Evolutionary conservation across 2,329 filamentous ascomycete species (phyloP), one percentile per base, ranked within the genome.

Genomic region (Pezicula rhizophila): DNA sequence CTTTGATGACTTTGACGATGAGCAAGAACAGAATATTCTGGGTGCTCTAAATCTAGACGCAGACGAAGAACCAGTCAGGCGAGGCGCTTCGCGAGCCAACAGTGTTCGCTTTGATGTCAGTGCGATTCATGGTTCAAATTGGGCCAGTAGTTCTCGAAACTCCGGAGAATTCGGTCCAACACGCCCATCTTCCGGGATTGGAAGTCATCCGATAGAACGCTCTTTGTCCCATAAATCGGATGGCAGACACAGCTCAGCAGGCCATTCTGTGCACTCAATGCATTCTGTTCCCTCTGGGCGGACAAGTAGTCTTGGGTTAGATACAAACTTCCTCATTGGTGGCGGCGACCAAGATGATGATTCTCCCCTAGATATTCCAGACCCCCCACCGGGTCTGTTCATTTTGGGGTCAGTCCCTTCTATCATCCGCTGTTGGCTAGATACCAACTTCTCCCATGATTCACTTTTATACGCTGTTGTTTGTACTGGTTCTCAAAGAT

Each of bases 91-190:
- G 15, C 80, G 93, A 59, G 92, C 93, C 42, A 97, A 97, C 65
- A 97, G 93, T 64, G 93, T 99, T 58, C 87, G 93, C 34, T 99
- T 99, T 61, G 93, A 97, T 64, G 92, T 97, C 66, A 96, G 89
- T 63, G 91, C 92, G 12, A 82, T 96, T 59, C 90, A 96, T 60
- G 87, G 89, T 42, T 90, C 80, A 8, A 79, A 90, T 66, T 95
- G 93, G 80, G 85, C 84, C 34, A 89, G 95, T 62, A 82, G 81
- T 55, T 87, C 85, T 51, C 82, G 92, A 40, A 85, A 90, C 48
- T 92, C 89, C 11, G 82, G 87, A 42, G 93, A 97, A 48, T 85
- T 95, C 57, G 81, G 83, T 37, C 85, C 87, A 23, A 74, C 82
- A 42, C 78, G 92, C 45, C 90, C 89, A 18, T 80, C 83, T 20